Evolutionary conservation across 1,284 basidiomycete species (phyloP), one percentile per base, ranked within the genome.

Genomic region (Marasmius oreades): DNA sequence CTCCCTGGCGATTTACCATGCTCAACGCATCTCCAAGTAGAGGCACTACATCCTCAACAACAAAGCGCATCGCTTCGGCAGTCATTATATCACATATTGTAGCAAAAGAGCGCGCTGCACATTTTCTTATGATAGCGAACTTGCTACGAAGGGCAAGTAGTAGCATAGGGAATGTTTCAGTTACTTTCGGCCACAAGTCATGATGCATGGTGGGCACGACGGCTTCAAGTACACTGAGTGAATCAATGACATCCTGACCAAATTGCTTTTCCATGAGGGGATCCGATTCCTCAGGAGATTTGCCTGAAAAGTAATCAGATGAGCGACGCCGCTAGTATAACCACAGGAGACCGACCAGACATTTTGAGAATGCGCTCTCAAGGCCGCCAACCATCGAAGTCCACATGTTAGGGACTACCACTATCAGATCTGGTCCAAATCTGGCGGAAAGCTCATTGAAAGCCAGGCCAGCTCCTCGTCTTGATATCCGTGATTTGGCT

Each of bases 241-340:
- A 90, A 72, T 99, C 97, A 58, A 99, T 88, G 26, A 98, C 82
- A 65, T 94, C 90, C 71, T 99, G 97, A 0, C 95, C 96, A 59
- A 77, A 80, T 56, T 85, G 81, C 66, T 84, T 84, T 61, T 85
- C 85, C 61, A 92, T 88, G 47, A 80, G 70, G 34, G 69, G 67
- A 63, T 91, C 88, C 43, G 81, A 79, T 56, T 85, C 76, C 57
- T 77, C 72, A 11, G 80, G 71, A 5, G 77, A 76, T 31, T 26
- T 31, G 53, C 79, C 86, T 86, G 56, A 3, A 52, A 56, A 53
- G 59, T 7, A 59, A 26, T 28, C 50, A 42, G 51, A 6, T 58
- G 57, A 33, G 55, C 56, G 26, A 42, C 39, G 3, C 48, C 59
- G 55, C n/a, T 31, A 20, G 42, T 1, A 16, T 33, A n/a, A 7